A percentile compares a stretch with the other conserved stretches of the same genome.
Evolutionary conservation across 2,329 filamentous ascomycete genomes (phyloP).

Genomic region (Ascochyta fabae): DNA sequence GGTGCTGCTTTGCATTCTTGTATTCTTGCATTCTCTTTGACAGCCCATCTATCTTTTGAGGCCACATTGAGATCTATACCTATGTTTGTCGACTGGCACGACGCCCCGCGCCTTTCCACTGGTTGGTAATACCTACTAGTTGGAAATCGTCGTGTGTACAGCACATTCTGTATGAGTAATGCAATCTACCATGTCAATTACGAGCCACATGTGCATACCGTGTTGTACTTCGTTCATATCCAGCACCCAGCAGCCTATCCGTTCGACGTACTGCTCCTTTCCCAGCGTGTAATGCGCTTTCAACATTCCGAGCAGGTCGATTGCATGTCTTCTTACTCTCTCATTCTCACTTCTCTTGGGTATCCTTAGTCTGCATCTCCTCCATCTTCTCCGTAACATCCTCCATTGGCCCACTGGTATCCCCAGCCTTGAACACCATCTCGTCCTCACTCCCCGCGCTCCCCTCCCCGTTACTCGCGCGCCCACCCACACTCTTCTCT

Average conservation of each 20-base stretch:
- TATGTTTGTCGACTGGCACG: constrained; percentile 3
- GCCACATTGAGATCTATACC: constrained; percentile 13
- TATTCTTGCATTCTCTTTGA: constrained; percentile 1
- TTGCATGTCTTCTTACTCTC: not conserved
- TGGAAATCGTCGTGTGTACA: not conserved
- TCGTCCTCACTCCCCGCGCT: constrained; percentile 24
- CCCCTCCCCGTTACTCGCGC: constrained; percentile 37
- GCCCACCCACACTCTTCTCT: constrained; percentile 48
- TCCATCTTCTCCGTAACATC: constrained; percentile 43
- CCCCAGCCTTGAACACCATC: constrained; percentile 18
- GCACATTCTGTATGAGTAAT: constrained; percentile 6
- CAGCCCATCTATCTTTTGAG: constrained; percentile 1
- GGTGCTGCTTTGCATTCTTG: not conserved
- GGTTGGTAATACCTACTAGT: not conserved
- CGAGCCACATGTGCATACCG: not conserved
- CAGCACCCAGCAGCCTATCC: not conserved
- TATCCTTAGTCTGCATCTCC: constrained; percentile 33
- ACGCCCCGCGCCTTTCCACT: not conserved
- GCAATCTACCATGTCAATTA: constrained; percentile 10
- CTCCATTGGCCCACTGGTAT: constrained; percentile 32
- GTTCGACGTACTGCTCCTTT: not conserved
- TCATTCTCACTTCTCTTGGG: constrained; percentile 10
- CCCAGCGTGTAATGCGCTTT: not conserved
- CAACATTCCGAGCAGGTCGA: no score
- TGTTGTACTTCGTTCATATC: not conserved